Evolutionary conservation across 495 filamentous ascomycete species (phyloP), one percentile per base, ranked within the genome.

Genomic region (Hyphodiscus hymeniophilus): DNA sequence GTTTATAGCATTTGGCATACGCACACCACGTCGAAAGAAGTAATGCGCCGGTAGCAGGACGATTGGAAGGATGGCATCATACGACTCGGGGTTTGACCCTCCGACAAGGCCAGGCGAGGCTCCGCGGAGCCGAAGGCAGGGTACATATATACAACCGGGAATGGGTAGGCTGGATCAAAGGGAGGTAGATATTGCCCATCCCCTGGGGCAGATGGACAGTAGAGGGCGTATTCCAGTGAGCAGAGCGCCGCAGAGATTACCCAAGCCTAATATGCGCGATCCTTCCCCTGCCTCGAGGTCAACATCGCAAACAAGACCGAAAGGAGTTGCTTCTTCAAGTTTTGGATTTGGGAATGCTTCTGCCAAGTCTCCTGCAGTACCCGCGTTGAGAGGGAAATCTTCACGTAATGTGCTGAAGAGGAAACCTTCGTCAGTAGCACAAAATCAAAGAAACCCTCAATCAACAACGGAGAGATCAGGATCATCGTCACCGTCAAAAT

Each of bases 381-480:
- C 54, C 8, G 53, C 54, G 31, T 52, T 58, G 41, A 58, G 44
- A 17, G 42, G 20, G 16, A 63, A 63, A 28, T 60, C 61, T 31
- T 63, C 66, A 21, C 64, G 65, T 34, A 66, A 67, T 38, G 57
- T 69, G 2, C 61, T 75, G 38, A 58, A 67, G 42, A 66, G 72
- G 48, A 76, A 75, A 53, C 67, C 63, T 23, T 68, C 74, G 24
- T 68, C 60, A 7, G 39, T 71, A n/a, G 58, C 66, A 5, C 63
- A 65, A 52, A 66, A 71, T 6, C 30, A 57, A 11, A 52, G 46
- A 39, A 26, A 13, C 26, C 22, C 46, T 3, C 23, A 23, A n/a
- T 13, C 50, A 15, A 17, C 43, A 6, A 7, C 24, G 23, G 47
- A 51, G 22, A 40, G 51, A 47, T 47, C 51, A 11, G 39, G 30